These are phyloP conservation scores for Aspergillus arachidicola DNA, from an alignment of 2,329 filamentous ascomycete genomes.

Conservation along the genomic window DNA sequence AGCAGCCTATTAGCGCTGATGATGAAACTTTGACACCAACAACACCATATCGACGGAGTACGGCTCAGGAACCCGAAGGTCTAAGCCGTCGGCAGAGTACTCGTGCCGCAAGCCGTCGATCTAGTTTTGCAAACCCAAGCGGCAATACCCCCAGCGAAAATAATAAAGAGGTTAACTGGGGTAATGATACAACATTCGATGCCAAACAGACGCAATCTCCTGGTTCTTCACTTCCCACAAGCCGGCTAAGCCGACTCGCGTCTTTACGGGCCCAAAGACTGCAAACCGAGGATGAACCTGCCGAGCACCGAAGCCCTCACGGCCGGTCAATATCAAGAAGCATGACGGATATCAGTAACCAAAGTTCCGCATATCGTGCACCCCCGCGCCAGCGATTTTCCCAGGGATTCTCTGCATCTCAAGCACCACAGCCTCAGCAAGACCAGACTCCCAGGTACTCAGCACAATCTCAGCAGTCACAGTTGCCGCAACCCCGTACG, in stretches of 20 bases:
- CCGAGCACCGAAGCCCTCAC: conserved; percentile 32
- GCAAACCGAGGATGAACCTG: conserved; percentile 39
- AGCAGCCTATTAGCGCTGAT: conserved; percentile 28
- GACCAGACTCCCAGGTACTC: conserved; percentile 25
- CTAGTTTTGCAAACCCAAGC: conserved; percentile 37
- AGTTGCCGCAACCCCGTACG: conserved; percentile 31
- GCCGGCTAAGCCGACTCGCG: conserved; percentile 44
- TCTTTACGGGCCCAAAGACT: conserved; percentile 41
- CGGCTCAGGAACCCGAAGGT: conserved; percentile 43
- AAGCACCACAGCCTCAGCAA: conserved; percentile 26
- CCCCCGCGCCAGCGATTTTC: conserved; percentile 38
- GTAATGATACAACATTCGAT: conserved; percentile 10
- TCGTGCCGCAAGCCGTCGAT: conserved; percentile 38
- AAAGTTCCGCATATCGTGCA: conserved; percentile 29
- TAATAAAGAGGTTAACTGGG: conserved; percentile 7
- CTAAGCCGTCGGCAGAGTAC: conserved; percentile 30
- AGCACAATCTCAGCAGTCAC: conserved; percentile 27
- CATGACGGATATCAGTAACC: conserved; percentile 43
- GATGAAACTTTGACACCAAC: conserved; percentile 30
- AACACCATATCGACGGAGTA: conserved; percentile 39
- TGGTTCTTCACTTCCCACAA: conserved; percentile 31
- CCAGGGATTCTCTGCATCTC: conserved; percentile 29
- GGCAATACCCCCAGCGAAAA: conserved; percentile 17
- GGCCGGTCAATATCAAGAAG: conserved; percentile 45
- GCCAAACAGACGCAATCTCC: conserved; percentile 17